These are phyloP conservation scores for Pseudogymnoascus sp. DNA, from an alignment of 2,329 filamentous ascomycete species.

Conservation along the genomic window DNA sequence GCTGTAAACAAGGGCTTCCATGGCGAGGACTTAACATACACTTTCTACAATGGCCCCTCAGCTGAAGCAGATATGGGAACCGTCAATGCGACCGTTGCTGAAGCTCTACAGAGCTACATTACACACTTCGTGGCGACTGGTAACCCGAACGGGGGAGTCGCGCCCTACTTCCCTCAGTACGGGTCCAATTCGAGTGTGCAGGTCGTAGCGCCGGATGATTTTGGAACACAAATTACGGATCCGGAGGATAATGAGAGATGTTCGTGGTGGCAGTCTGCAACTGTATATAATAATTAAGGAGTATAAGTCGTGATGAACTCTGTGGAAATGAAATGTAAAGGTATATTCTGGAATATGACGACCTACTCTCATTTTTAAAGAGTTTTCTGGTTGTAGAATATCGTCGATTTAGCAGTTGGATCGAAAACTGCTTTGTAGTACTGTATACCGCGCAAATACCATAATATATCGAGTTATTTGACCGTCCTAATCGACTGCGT, in stretches of 20 bases:
- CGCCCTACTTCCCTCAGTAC: constrained; percentile 21
- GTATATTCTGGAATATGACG: background rate
- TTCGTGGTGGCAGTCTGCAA: background rate
- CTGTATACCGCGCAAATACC: background rate
- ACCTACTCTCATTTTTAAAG: background rate
- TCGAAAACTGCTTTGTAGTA: background rate
- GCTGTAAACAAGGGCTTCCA: constrained; percentile 44
- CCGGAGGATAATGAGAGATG: background rate
- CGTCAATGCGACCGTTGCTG: constrained; percentile 28
- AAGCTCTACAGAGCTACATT: constrained; percentile 31
- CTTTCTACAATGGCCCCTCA: constrained; percentile 38
- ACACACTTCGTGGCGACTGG: constrained; percentile 29
- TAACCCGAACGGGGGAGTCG: constrained; percentile 22
- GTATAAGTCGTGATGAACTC: background rate
- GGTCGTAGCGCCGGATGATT: background rate
- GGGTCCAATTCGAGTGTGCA: constrained; percentile 11
- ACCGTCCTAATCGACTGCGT: background rate
- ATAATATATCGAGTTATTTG: background rate
- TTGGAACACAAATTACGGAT: background rate
- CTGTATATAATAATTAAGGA: background rate
- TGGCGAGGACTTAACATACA: constrained; percentile 44
- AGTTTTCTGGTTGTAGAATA: background rate
- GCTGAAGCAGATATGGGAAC: background rate
- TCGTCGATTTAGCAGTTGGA: background rate
- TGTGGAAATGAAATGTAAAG: background rate